Base-by-base conservation (phyloP, 208 protist species). In the Trypanosomatidae sp. region DNA sequence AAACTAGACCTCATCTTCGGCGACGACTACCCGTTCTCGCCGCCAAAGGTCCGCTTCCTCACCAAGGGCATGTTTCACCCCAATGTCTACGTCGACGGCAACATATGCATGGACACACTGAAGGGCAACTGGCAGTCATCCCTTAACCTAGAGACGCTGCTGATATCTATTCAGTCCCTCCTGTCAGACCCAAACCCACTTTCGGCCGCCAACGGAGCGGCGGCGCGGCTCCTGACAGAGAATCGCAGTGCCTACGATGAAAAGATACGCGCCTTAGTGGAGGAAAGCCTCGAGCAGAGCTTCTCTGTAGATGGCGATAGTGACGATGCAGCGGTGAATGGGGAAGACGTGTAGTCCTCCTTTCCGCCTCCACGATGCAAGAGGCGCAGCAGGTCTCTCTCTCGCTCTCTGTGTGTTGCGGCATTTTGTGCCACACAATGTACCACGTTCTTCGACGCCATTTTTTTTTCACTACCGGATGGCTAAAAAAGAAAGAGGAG, bases 81-180 rank as follows among this genome's bases (percentile, higher is more conserved):
- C 19, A 99, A 99, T 81, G 98, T 99, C n/a, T 99, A 99, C 82
- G 84, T 92, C 10, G 92, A 99, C 72, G 99, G 99, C 25, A 84
- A 89, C 62, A 99, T 99, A 66, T 99, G 99, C 90, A 89, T 99
- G 43, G 99, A 99, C 84, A 99, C 99, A 56, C 92, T 99, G 15
- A 98, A 99, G 81, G 98, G 98, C 69, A 91, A 98, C 74, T 99
- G 99, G 99, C 95, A 87, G 68, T 98, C 99, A 17, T 99, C 98
- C 47, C 99, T 99, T 66, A 98, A 99, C 87, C 97, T 99, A 15
- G 91, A 98, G 33, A 86, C 98, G 3, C 99, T 99, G 60, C 92
- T 99, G 46, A 97, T 99, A 17, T 99, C 98, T 17, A 99, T 99
- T 74, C 99, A 99, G 83, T 99, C 98, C 44, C 86, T 99, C 10